A percentile compares a stretch with the other conserved stretches of the same genome.
These are phyloP conservation scores for Trametes maxima DNA, from an alignment of 768 basidiomycete genomes.

Conservation along the genomic window DNA sequence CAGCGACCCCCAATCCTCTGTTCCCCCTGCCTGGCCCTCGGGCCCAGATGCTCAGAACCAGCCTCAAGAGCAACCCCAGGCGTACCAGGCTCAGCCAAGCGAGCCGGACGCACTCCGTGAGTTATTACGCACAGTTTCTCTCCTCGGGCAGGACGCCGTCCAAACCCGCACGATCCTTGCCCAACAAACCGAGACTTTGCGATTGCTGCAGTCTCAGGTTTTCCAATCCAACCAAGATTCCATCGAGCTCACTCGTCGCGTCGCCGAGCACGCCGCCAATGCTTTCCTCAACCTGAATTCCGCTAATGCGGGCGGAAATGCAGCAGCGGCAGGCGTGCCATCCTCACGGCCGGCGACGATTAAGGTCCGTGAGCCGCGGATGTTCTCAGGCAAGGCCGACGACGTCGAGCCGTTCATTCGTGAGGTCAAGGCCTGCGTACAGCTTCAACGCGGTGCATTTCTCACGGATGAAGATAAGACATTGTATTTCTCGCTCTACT, in stretches of 20 bases:
- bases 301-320: background rate
- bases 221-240: background rate
- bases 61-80: no score
- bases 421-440: constrained; percentile 26
- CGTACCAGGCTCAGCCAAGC: no score
- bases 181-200: background rate
- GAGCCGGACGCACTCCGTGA: no score
- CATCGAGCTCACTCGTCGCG: constrained; percentile 1
- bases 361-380: constrained; percentile 18
- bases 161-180: background rate
- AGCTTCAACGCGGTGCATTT: constrained; percentile 5
- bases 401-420: constrained; percentile 24
- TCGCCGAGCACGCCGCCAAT: background rate
- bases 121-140: background rate
- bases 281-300: background rate
- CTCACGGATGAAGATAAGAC: constrained; percentile 32
- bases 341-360: background rate
- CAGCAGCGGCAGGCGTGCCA: no score
- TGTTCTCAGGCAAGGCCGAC: constrained; percentile 27
- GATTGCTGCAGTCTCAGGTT: background rate
- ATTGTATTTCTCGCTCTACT: constrained; percentile 33
- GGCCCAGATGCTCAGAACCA: no score
- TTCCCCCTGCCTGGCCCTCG: no score
- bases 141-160: background rate
- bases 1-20: no score